Evolutionary conservation across 805 yeast species (phyloP).

Genomic region (Grigorovia transvaalensis): DNA sequence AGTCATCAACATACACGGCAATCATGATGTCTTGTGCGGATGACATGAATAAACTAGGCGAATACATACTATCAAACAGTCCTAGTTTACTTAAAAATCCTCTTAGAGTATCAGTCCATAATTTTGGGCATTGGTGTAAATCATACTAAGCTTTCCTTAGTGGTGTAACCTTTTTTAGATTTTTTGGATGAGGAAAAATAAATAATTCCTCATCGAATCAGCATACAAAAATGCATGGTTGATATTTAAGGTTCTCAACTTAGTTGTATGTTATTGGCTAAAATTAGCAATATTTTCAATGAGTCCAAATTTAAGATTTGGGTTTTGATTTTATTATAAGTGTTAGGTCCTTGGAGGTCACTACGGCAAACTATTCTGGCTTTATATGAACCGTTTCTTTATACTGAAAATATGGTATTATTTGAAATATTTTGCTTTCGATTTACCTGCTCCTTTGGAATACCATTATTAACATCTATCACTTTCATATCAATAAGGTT

Average conservation of each 20-base stretch:
- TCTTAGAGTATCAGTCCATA: too few relatives aligned
- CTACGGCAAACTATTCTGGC: conserved; percentile 5
- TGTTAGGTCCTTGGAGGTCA: conserved; percentile 1
- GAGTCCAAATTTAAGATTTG: neutral
- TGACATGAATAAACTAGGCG: too few relatives aligned
- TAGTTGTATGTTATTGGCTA: conserved; percentile 1
- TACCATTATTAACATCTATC: conserved; percentile 1
- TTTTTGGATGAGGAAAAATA: conserved; percentile 1
- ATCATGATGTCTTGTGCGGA: too few relatives aligned
- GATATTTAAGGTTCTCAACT: conserved; percentile 2
- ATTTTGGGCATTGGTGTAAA: too few relatives aligned
- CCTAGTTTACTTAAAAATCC: too few relatives aligned
- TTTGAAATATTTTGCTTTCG: neutral
- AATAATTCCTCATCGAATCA: neutral
- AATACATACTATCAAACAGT: too few relatives aligned
- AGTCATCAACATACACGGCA: too few relatives aligned
- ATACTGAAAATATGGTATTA: conserved; percentile 1
- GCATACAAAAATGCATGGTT: conserved; percentile 5
- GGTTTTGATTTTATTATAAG: conserved; percentile 1
- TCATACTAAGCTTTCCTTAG: conserved; percentile 2
- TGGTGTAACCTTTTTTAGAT: conserved; percentile 2
- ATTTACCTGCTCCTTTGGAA: neutral
- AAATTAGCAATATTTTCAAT: neutral
- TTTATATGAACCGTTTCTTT: conserved; percentile 4
- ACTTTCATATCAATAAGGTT: conserved; percentile 5